phyloP scores from a whole-genome alignment of 1,284 basidiomycete genomes.

The Pseudomicrostroma phylloplanum region DNA sequence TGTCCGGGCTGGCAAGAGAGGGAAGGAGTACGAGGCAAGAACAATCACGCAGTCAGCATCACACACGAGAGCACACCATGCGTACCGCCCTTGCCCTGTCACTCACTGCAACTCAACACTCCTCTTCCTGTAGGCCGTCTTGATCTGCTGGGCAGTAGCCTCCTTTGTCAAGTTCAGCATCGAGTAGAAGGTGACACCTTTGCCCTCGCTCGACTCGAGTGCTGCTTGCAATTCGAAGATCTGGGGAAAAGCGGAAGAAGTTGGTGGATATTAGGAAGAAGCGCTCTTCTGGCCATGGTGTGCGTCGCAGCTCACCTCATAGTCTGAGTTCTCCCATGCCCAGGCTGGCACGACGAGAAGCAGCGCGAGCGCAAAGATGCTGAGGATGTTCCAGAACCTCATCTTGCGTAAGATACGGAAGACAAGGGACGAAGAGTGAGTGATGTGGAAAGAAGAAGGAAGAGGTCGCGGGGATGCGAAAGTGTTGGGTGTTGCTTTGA shows the following conservation, averaged over 20 bases:
- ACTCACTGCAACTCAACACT: slow-evolving; percentile 41
- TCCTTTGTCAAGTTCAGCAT: slow-evolving; percentile 28
- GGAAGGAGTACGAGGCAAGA: neutral
- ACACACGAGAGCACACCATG: neutral
- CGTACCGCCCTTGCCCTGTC: neutral
- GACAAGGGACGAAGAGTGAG: no score
- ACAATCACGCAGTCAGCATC: neutral
- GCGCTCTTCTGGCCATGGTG: no score
- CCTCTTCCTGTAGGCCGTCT: slow-evolving; percentile 43
- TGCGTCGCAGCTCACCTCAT: neutral
- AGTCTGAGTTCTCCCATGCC: slow-evolving; percentile 1
- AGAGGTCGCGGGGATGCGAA: no score
- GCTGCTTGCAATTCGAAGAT: slow-evolving; percentile 48
- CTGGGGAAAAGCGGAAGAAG: slow-evolving; percentile 9
- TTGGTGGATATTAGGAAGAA: no score
- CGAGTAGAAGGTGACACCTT: slow-evolving; percentile 41
- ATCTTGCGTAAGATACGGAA: no score
- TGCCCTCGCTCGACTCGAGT: slow-evolving; percentile 34
- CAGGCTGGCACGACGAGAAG: neutral
- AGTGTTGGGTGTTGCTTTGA: no score
- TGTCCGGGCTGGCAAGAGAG: slow-evolving; percentile 31
- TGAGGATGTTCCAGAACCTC: neutral
- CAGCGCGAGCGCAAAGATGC: neutral
- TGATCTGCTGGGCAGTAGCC: slow-evolving; percentile 29
- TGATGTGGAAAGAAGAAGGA: no score